These are phyloP conservation scores for Phytophthora pluvialis DNA, from an alignment of 352 stramenopile species.

Conservation along the genomic window DNA sequence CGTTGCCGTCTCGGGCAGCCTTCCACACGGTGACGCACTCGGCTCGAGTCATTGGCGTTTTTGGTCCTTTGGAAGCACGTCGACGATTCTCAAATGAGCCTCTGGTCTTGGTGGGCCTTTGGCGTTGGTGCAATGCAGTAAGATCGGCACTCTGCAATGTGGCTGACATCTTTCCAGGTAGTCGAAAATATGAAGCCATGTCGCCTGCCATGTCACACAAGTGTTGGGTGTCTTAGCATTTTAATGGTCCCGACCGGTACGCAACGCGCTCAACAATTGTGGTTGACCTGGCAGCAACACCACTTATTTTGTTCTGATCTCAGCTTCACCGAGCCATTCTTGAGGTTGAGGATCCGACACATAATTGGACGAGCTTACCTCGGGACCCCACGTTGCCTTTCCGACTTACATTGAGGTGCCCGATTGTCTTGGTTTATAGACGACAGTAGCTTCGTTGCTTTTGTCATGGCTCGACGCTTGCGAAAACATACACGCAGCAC, in stretches of 20 bases:
- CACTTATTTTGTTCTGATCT: neutral
- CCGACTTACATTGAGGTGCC: too few relatives aligned
- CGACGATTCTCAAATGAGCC: constrained; percentile 24
- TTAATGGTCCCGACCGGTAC: neutral
- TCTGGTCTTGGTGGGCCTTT: constrained; percentile 4
- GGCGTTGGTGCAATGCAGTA: neutral
- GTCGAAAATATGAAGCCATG: constrained; percentile 16
- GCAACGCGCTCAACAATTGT: neutral
- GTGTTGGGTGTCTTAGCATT: constrained; percentile 10
- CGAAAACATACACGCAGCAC: neutral
- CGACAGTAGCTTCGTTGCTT: too few relatives aligned
- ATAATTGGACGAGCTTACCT: too few relatives aligned
- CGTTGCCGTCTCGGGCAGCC: constrained; percentile 36
- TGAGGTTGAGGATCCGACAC: too few relatives aligned
- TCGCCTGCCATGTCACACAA: constrained; percentile 18
- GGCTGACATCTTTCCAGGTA: constrained; percentile 31
- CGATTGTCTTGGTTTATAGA: too few relatives aligned
- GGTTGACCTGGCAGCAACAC: neutral
- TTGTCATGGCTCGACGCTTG: neutral
- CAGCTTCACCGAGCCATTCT: too few relatives aligned
- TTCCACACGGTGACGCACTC: constrained; percentile 45
- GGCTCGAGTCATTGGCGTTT: constrained; percentile 36
- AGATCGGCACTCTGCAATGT: constrained; percentile 4
- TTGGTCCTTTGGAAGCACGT: neutral
- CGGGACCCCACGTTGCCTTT: too few relatives aligned